Percentiles rank a stretch among this genome's conserved stretches.
These are phyloP conservation scores for Cercophora newfieldiana DNA, from an alignment of 495 filamentous ascomycete species.

Conservation along the genomic window DNA sequence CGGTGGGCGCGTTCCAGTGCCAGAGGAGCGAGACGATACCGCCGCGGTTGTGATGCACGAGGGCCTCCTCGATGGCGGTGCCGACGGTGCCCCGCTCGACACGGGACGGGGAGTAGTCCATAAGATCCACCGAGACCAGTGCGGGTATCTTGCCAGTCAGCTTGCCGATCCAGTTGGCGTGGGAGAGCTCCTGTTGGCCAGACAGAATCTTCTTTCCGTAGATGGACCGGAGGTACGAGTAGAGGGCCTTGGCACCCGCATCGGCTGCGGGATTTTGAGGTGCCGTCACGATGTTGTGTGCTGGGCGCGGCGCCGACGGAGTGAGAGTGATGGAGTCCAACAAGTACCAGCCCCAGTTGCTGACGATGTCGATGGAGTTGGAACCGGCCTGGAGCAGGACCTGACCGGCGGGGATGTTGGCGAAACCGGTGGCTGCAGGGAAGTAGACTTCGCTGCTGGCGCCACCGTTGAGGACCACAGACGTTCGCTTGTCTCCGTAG, in stretches of 20 bases:
- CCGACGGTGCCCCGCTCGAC: slow-evolving; percentile 40
- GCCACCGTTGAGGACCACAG: slow-evolving; percentile 43
- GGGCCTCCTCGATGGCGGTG: slow-evolving; percentile 47
- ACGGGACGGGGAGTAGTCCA: slow-evolving; percentile 49
- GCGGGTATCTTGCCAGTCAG: slow-evolving; percentile 50
- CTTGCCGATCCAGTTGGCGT: slow-evolving; percentile 37
- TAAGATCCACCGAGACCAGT: slow-evolving; percentile 45
- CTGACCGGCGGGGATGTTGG: slow-evolving; percentile 40
- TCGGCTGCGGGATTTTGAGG: slow-evolving; percentile 35
- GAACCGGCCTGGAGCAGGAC: slow-evolving; percentile 42
- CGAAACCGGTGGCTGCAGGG: slow-evolving; percentile 29
- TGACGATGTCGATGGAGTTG: slow-evolving; percentile 46
- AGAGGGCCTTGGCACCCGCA: slow-evolving; percentile 30
- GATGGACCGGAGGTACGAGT: slow-evolving; percentile 40
- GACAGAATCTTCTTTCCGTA: slow-evolving; percentile 51
- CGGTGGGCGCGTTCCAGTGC: slow-evolving; percentile 47
- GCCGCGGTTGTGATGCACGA: slow-evolving; percentile 39
- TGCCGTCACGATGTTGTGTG: slow-evolving; percentile 38
- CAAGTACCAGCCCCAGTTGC: slow-evolving; percentile 52
- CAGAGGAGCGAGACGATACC: slow-evolving; percentile 49
- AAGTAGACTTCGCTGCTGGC: slow-evolving; percentile 42
- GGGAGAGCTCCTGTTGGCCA: slow-evolving; percentile 46
- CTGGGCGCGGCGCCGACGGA: slow-evolving; percentile 35
- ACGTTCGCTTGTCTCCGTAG: slow-evolving; percentile 45
- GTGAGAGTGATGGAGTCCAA: slow-evolving; percentile 45